A percentile compares a stretch with the other conserved stretches of the same genome.
Conservation (phyloP, 1,139 yeast genomes). For the Kodamaea anthophila region DNA sequence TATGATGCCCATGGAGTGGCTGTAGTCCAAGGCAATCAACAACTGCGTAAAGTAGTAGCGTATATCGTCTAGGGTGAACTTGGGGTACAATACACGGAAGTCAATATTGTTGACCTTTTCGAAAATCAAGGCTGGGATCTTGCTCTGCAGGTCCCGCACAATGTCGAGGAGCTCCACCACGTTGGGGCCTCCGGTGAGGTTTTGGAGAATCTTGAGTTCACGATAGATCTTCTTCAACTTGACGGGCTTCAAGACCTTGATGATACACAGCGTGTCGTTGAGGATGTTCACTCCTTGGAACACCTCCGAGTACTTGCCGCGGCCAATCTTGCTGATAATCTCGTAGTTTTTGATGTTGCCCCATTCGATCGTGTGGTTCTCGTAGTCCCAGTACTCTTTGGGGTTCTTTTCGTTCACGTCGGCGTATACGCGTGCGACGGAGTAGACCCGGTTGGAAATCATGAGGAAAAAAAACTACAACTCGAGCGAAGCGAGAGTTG, state of each 20-base stretch:
- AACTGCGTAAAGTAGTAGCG: slow-evolving; percentile 67
- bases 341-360: slow-evolving; percentile 77
- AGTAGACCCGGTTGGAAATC: slow-evolving; percentile 35
- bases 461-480: slow-evolving; percentile 1
- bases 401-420: slow-evolving; percentile 79
- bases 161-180: slow-evolving; percentile 63
- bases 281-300: slow-evolving; percentile 59
- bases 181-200: slow-evolving; percentile 71
- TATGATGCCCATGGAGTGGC: slow-evolving; percentile 80
- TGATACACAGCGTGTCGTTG: slow-evolving; percentile 52
- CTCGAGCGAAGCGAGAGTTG: background rate
- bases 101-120: slow-evolving; percentile 69
- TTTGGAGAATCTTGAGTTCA: slow-evolving; percentile 70
- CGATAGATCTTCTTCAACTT: slow-evolving; percentile 74
- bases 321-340: slow-evolving; percentile 84
- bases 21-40: slow-evolving; percentile 64
- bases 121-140: slow-evolving; percentile 70
- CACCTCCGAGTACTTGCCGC: slow-evolving; percentile 97
- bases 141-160: slow-evolving; percentile 67
- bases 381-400: slow-evolving; percentile 91
- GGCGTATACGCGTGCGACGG: slow-evolving; percentile 83
- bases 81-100: slow-evolving; percentile 65
- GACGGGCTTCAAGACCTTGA: slow-evolving; percentile 74
- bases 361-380: slow-evolving; percentile 64
- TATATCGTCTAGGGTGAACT: slow-evolving; percentile 55